Conservation (phyloP, 2,329 filamentous ascomycete genomes). For the Leptoxyphium fumago region DNA sequence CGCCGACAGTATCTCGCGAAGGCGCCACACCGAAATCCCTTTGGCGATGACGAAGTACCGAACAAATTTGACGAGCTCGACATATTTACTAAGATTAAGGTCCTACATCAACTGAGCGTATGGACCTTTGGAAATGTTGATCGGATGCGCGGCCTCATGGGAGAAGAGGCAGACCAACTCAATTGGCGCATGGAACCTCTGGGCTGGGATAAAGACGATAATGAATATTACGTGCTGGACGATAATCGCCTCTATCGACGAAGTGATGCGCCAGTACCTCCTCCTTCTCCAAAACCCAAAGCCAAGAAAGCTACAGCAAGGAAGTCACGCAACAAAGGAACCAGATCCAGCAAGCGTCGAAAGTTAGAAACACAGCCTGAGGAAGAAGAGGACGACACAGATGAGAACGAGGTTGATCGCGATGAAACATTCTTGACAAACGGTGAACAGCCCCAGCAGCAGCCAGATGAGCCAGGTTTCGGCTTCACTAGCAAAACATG, state of each 20-base stretch:
- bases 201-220: constrained; percentile 79
- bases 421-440: constrained; percentile 21
- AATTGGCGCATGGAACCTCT: constrained; percentile 55
- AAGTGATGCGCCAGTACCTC: constrained; percentile 55
- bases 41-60: constrained; percentile 61
- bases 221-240: constrained; percentile 79
- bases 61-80: constrained; percentile 69
- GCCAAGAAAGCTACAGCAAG: constrained; percentile 45
- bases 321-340: constrained; percentile 39
- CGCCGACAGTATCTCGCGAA: constrained; percentile 78
- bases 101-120: constrained; percentile 77
- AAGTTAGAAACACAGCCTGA: constrained; percentile 38
- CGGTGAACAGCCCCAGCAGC: constrained; percentile 16
- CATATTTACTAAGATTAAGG: constrained; percentile 62
- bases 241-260: constrained; percentile 86
- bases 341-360: constrained; percentile 57
- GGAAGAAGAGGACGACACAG: constrained; percentile 27
- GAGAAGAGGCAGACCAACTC: constrained; percentile 50
- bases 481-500: constrained; percentile 65
- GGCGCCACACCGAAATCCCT: constrained; percentile 66
- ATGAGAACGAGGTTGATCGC: constrained; percentile 25
- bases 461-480: constrained; percentile 25
- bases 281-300: constrained; percentile 39
- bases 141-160: constrained; percentile 72
- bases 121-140: constrained; percentile 85